Percentiles rank a stretch among this genome's conserved stretches.
Conservation (phyloP, 371 early-diverging fungal genomes). For the Gilbertella persicaria region DNA sequence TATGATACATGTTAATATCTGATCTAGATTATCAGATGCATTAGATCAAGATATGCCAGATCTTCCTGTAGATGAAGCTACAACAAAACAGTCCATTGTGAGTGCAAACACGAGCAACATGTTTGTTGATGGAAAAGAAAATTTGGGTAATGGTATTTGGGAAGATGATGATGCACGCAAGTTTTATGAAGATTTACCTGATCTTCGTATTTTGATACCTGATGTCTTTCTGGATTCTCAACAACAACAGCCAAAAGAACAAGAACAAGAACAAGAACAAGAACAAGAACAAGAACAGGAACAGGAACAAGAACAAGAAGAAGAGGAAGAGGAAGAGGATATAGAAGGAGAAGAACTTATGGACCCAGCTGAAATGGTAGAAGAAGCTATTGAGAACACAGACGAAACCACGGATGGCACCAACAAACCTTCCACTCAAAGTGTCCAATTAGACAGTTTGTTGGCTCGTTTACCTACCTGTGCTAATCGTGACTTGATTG, state of each 20-base stretch:
- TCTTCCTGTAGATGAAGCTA: constrained; percentile 64
- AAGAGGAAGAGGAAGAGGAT: neutral
- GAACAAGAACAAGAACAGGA: constrained; percentile 22
- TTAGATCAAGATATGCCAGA: constrained; percentile 76
- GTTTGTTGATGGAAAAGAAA: constrained; percentile 53
- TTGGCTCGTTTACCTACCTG: constrained; percentile 77
- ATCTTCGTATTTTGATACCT: constrained; percentile 78
- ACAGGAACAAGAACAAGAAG: constrained; percentile 11
- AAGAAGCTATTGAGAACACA: constrained; percentile 34
- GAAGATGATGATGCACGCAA: constrained; percentile 86
- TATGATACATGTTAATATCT: neutral
- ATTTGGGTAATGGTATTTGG: constrained; percentile 66
- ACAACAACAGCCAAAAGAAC: constrained; percentile 26
- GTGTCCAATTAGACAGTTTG: constrained; percentile 67
- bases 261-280: constrained; percentile 35
- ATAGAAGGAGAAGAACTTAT: constrained; percentile 39
- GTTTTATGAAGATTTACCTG: constrained; percentile 83
- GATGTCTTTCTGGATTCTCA: constrained; percentile 69
- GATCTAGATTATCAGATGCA: constrained; percentile 61
- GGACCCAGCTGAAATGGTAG: constrained; percentile 28
- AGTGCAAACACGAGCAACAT: constrained; percentile 35
- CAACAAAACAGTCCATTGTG: constrained; percentile 54
- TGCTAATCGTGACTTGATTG: constrained; percentile 83
- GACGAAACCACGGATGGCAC: constrained; percentile 25
- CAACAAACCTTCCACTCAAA: constrained; percentile 47